phyloP scores from a whole-genome alignment of 73 alveolate genomes.

The Paramecium octaurelia region DNA sequence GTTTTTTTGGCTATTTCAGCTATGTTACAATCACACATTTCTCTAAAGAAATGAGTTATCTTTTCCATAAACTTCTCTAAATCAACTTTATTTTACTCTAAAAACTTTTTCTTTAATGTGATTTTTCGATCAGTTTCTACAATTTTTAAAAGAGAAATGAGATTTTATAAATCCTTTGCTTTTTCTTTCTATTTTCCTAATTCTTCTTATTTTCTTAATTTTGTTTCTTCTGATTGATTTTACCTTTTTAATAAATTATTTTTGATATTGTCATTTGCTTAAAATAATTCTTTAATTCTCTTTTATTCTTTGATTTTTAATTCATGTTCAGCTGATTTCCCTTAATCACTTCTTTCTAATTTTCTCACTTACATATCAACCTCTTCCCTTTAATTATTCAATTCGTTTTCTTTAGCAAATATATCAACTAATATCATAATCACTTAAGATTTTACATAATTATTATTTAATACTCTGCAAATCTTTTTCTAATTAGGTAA shows the following conservation, averaged over 20 bases:
- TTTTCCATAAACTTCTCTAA: constrained; percentile 34
- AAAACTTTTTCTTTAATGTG: not conserved
- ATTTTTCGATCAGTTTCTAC: constrained; percentile 26
- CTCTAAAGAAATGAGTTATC: constrained; percentile 11
- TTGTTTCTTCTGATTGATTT: not conserved
- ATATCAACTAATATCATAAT: not conserved
- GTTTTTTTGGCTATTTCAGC: constrained; percentile 23
- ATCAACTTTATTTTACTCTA: constrained; percentile 18
- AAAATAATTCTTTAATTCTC: constrained; percentile 20
- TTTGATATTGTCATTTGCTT: constrained; percentile 28
- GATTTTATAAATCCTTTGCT: not conserved
- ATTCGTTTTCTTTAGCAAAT: constrained; percentile 8
- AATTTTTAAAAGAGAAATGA: not conserved
- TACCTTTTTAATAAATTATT: constrained; percentile 20
- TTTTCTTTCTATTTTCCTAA: not conserved
- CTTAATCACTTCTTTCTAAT: not conserved
- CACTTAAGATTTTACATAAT: not conserved
- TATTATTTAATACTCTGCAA: not conserved
- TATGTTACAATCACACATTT: not conserved
- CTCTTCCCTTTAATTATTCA: constrained; percentile 6
- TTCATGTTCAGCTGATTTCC: not conserved
- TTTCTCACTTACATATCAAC: constrained; percentile 31
- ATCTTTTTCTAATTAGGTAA: not conserved
- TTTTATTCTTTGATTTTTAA: constrained; percentile 11
- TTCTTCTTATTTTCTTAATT: not conserved